Conservation (phyloP, 345 rosid genomes). For the Acer saccharum region DNA sequence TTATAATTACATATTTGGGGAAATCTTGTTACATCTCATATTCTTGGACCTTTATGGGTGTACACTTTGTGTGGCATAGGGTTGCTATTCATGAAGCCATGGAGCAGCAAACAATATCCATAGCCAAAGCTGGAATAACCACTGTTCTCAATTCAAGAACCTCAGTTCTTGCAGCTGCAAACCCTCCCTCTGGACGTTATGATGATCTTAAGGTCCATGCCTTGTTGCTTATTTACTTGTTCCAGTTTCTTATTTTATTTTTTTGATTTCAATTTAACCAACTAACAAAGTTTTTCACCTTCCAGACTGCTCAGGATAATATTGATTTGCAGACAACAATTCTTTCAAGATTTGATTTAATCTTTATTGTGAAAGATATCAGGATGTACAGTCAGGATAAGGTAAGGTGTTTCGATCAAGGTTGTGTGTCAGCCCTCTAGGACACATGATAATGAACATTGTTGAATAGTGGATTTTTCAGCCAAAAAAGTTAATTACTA, state of each 20-base stretch:
- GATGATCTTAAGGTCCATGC: constrained; percentile 88
- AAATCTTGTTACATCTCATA: not conserved
- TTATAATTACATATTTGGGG: not conserved
- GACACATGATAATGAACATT: not conserved
- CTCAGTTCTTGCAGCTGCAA: constrained; percentile 97
- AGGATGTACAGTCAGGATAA: constrained; percentile 84
- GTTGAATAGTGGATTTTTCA: not conserved
- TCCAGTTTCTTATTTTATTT: constrained; percentile 4
- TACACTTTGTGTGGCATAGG: constrained; percentile 37
- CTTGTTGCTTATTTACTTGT: not conserved
- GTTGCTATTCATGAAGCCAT: constrained; percentile 99
- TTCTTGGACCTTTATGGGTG: constrained; percentile 9
- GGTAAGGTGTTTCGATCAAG: constrained; percentile 39
- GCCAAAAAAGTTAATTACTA: not conserved
- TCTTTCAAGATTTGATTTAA: constrained; percentile 94
- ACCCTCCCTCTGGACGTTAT: constrained; percentile 96
- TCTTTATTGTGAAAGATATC: constrained; percentile 92
- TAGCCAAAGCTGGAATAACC: constrained; percentile 99
- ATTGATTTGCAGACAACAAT: constrained; percentile 96
- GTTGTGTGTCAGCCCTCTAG: not conserved
- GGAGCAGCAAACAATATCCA: constrained; percentile 99
- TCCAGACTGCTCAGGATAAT: constrained; percentile 92
- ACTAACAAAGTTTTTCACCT: constrained; percentile 24
- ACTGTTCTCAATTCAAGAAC: constrained; percentile 97
- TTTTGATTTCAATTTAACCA: not conserved